These are phyloP conservation scores for Conticribra guillardii DNA, from an alignment of 108 stramenopile genomes.

Conservation along the genomic window DNA sequence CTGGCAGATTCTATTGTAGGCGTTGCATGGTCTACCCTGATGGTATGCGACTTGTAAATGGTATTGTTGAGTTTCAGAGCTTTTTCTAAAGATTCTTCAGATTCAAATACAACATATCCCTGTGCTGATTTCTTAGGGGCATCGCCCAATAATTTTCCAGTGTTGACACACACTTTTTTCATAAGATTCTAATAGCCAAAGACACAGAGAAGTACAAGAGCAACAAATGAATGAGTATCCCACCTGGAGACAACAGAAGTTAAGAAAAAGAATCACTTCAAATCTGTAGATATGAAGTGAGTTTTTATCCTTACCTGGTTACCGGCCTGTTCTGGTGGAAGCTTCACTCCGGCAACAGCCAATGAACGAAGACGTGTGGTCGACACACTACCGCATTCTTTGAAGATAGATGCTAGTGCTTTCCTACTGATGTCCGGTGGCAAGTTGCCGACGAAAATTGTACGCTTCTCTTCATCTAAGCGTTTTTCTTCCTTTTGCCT, in stretches of 20 bases:
- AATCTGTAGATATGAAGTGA: neutral
- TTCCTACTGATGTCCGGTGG: slow-evolving; percentile 67
- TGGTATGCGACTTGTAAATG: slow-evolving; percentile 57
- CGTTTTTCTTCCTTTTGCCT: slow-evolving; percentile 9
- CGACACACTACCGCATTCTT: slow-evolving; percentile 60
- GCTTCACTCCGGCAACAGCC: slow-evolving; percentile 74
- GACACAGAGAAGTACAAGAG: neutral
- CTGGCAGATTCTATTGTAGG: slow-evolving; percentile 63
- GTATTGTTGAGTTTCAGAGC: slow-evolving; percentile 77
- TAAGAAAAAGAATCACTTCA: neutral
- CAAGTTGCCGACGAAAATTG: slow-evolving; percentile 86
- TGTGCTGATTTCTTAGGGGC: slow-evolving; percentile 46
- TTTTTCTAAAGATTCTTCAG: slow-evolving; percentile 56
- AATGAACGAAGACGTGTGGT: slow-evolving; percentile 68
- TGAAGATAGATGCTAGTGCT: slow-evolving; percentile 62
- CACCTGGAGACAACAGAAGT: no score
- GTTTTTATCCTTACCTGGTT: slow-evolving; percentile 50
- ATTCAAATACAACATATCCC: slow-evolving; percentile 83
- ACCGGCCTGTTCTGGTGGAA: slow-evolving; percentile 72
- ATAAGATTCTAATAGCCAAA: slow-evolving; percentile 45
- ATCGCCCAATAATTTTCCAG: slow-evolving; percentile 47
- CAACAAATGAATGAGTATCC: neutral
- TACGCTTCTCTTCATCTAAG: slow-evolving; percentile 57
- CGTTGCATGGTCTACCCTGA: slow-evolving; percentile 45
- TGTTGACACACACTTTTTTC: slow-evolving; percentile 77